phyloP scores from a whole-genome alignment of 345 rosid species.

The Odontarrhena argentea region DNA sequence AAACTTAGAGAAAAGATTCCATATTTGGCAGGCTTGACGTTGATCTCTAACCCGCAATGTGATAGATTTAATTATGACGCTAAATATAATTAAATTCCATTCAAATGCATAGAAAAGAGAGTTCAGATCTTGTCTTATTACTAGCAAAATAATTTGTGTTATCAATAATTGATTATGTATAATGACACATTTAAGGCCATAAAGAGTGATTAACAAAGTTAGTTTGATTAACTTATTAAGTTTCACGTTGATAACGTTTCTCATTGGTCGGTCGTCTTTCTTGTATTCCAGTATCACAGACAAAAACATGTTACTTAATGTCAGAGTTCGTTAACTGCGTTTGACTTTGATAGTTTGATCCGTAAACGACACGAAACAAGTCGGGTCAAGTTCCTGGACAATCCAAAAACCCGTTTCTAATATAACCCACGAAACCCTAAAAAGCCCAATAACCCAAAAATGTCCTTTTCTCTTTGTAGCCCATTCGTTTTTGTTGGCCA shows the following conservation, averaged over 20 bases:
- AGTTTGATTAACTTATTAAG: too few relatives aligned
- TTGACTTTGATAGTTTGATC: not conserved
- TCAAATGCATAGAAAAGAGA: too few relatives aligned
- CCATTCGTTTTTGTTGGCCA: conserved; percentile 20
- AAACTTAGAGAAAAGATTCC: not conserved
- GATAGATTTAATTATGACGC: too few relatives aligned
- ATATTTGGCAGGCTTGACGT: not conserved
- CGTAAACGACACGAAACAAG: too few relatives aligned
- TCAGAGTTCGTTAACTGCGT: conserved; percentile 2
- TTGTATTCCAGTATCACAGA: not conserved
- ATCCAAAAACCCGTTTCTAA: conserved; percentile 1
- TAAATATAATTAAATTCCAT: too few relatives aligned
- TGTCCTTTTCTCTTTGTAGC: conserved; percentile 18
- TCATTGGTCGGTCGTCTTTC: conserved; percentile 2
- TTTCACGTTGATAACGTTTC: conserved; percentile 14
- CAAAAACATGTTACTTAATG: conserved; percentile 3
- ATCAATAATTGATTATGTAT: too few relatives aligned
- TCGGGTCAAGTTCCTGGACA: conserved; percentile 3
- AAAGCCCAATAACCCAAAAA: conserved; percentile 36
- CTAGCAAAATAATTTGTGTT: too few relatives aligned
- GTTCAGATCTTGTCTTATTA: too few relatives aligned
- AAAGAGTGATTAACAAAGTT: too few relatives aligned
- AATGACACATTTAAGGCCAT: too few relatives aligned
- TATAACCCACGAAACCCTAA: not conserved
- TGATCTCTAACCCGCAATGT: not conserved